phyloP scores from a whole-genome alignment of 805 yeast genomes.

The Geotrichum ghanense region DNA sequence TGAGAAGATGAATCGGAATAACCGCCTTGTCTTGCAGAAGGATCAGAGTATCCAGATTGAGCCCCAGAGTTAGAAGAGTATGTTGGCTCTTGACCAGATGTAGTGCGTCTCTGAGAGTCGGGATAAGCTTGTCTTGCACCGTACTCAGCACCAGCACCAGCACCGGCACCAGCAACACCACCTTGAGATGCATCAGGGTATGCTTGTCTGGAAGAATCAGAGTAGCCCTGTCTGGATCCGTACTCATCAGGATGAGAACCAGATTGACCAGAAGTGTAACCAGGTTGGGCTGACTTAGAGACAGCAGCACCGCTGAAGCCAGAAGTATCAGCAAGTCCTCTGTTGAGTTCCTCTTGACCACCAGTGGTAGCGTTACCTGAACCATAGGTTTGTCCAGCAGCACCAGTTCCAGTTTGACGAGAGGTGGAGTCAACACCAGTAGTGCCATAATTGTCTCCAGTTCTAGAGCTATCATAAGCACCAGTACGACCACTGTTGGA shows the following conservation, averaged over 20 bases:
- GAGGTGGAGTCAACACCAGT: neutral
- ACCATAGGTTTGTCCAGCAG: neutral
- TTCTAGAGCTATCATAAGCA: neutral
- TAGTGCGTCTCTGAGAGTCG: too few relatives aligned
- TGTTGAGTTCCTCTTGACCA: too few relatives aligned
- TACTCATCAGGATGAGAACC: neutral
- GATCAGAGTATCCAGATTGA: constrained; percentile 1
- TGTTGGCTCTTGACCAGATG: too few relatives aligned
- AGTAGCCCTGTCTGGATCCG: too few relatives aligned
- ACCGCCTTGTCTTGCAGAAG: neutral
- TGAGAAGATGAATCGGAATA: neutral
- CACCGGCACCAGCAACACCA: too few relatives aligned
- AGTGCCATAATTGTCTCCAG: neutral
- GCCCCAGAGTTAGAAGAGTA: neutral
- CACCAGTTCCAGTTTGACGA: neutral
- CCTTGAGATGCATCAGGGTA: neutral
- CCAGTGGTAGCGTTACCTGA: too few relatives aligned
- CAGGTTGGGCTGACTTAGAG: neutral
- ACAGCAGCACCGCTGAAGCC: too few relatives aligned
- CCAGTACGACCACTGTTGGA: neutral
- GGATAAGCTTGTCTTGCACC: too few relatives aligned
- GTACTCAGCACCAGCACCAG: too few relatives aligned
- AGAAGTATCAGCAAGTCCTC: too few relatives aligned
- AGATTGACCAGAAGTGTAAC: neutral
- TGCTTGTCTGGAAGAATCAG: neutral